phyloP scores from a whole-genome alignment of 768 basidiomycete species.

The Panus rudis region DNA sequence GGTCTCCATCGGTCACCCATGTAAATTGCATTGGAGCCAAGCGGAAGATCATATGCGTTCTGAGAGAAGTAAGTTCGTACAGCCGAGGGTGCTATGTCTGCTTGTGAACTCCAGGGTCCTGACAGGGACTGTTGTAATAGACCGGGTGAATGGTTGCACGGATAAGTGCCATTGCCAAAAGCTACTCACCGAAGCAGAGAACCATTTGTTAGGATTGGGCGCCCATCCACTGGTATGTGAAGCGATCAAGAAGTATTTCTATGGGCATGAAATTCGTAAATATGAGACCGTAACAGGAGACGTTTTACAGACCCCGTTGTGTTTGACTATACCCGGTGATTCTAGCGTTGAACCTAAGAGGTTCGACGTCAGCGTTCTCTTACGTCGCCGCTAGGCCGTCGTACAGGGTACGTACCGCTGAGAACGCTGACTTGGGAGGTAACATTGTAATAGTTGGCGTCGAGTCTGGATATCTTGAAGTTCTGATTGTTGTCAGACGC shows the following conservation, averaged over 20 bases:
- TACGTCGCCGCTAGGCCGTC: background rate
- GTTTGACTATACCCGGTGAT: constrained; percentile 55
- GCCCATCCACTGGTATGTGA: constrained; percentile 52
- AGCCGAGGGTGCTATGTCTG: constrained; percentile 45
- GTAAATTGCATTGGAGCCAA: constrained; percentile 46
- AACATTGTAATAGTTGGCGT: constrained; percentile 54
- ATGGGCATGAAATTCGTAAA: background rate
- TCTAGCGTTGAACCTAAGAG: constrained; percentile 50
- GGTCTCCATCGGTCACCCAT: constrained; percentile 64
- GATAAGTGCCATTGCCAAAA: background rate
- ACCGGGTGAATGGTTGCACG: background rate
- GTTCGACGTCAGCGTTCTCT: no score
- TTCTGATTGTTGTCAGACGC: constrained; percentile 65
- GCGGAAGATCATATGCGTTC: constrained; percentile 47
- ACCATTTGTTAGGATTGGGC: constrained; percentile 56
- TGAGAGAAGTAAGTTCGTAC: constrained; percentile 56
- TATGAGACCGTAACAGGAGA: background rate
- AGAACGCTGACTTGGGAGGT: constrained; percentile 38
- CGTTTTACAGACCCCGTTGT: constrained; percentile 35
- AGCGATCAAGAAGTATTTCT: constrained; percentile 53
- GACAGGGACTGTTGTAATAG: constrained; percentile 35
- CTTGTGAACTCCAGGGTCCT: constrained; percentile 49
- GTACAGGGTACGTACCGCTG: background rate
- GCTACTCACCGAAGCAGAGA: constrained; percentile 39
- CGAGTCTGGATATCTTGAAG: constrained; percentile 55